Conservation (phyloP, 805 yeast genomes). For the Lipomyces yamanashiensis region DNA sequence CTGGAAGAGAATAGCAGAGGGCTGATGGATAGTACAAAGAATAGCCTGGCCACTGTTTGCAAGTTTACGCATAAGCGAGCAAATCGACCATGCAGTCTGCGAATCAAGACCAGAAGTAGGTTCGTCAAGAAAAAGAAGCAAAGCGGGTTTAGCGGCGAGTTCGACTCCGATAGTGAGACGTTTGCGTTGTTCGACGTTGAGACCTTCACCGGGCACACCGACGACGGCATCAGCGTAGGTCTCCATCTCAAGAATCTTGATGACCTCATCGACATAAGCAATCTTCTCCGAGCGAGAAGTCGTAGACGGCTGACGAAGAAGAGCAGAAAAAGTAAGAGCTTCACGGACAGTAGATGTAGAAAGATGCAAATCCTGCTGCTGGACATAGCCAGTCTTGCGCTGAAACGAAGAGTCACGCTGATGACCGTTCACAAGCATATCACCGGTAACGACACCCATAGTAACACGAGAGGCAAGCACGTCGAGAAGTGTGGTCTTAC, state of each 20-base stretch:
- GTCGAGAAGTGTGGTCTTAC: conserved; percentile 73
- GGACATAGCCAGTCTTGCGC: conserved; percentile 79
- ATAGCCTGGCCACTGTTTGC: conserved; percentile 76
- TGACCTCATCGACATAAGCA: conserved; percentile 70
- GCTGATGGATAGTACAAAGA: conserved; percentile 78
- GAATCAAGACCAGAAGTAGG: conserved; percentile 75
- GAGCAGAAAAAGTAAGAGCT: conserved; percentile 72
- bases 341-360: conserved; percentile 74
- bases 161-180: conserved; percentile 73
- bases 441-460: conserved; percentile 73
- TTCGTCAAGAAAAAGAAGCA: conserved; percentile 65
- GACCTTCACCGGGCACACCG: conserved; percentile 76
- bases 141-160: conserved; percentile 69
- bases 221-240: conserved; percentile 78
- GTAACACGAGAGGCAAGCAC: conserved; percentile 73
- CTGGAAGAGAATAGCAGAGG: conserved; percentile 70
- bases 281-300: conserved; percentile 63
- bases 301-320: conserved; percentile 66
- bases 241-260: conserved; percentile 69
- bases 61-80: conserved; percentile 66
- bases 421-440: conserved; percentile 72
- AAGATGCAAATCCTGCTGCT: conserved; percentile 79
- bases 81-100: conserved; percentile 70
- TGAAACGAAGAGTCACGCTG: conserved; percentile 70
- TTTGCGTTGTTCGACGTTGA: conserved; percentile 71